Conservation (phyloP, 225 moss, liverwort and hornwort genomes). For the Physcomitrium patens region DNA sequence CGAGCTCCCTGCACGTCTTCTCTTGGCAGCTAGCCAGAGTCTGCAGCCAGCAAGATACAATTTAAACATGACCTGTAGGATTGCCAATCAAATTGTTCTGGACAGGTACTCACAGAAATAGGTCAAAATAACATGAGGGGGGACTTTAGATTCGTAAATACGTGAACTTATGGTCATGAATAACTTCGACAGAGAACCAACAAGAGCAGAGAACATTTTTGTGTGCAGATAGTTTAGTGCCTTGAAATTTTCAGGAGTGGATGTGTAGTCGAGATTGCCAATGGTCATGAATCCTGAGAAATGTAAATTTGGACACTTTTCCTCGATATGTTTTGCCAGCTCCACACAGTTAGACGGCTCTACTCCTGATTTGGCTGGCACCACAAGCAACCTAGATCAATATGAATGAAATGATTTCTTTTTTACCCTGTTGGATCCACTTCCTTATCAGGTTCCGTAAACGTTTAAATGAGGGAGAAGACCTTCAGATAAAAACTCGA, state of each 20-base stretch:
- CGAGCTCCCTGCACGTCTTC: slow-evolving; percentile 59
- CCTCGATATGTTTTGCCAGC: slow-evolving; percentile 71
- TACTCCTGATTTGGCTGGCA: slow-evolving; percentile 82
- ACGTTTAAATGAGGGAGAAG: not conserved
- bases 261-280: slow-evolving; percentile 80
- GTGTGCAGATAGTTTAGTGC: slow-evolving; percentile 19
- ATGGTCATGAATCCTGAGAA: slow-evolving; percentile 88
- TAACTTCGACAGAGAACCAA: not conserved
- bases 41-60: slow-evolving; percentile 39
- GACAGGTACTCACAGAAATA: not conserved
- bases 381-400: not conserved
- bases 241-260: slow-evolving; percentile 78
- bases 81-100: not conserved
- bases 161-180: not conserved
- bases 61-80: not conserved
- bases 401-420: not conserved
- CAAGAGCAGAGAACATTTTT: not conserved
- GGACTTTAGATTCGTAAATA: not conserved
- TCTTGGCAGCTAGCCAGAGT: slow-evolving; percentile 67
- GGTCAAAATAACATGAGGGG: too few relatives aligned
- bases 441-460: not conserved
- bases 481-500: not conserved
- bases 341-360: slow-evolving; percentile 70
- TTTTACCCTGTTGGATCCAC: not conserved
- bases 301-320: slow-evolving; percentile 69